Evolutionary conservation across 352 stramenopile species (phyloP), one percentile per base, ranked within the genome.

Genomic region (Globisporangium nagaii): DNA sequence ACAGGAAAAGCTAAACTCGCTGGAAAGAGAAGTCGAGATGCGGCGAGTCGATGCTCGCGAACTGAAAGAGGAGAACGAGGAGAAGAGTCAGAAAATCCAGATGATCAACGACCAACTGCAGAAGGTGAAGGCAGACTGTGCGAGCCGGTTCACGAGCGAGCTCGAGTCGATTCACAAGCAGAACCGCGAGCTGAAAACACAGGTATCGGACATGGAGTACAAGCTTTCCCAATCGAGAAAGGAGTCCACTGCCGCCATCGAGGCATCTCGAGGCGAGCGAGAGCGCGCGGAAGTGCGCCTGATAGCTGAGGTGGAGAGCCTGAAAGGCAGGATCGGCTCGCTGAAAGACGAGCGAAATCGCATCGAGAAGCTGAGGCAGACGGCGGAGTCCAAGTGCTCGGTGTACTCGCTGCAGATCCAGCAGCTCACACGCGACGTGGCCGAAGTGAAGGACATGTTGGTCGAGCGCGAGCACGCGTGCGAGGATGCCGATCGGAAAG

Each of bases 81-180:
- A 87, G 46, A 84, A 88, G 35, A 73, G 71, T 27, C 69, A 68
- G 10, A 83, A 85, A 41, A 73, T 81, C 9, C 70, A 86, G 36
- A 41, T 83, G 22, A 56, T 91, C 17, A 87, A 85, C 28, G 71
- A 89, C n/a, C 64, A 91, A 53, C 68, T 91, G 9, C 80, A 77
- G 44, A 88, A 88, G 54, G 79, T 88, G n/a, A 85, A 88, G 28
- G 65, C 72, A 6, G 76, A 86, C 41, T 85, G 70, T 53, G 75
- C 68, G 0, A 78, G 57, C 36, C 53, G 71, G 9, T 84, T 83
- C 22, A 71, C 68, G 7, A 71, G 51, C 30, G 76, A 87, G 30
- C 68, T 88, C 2, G 76, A 82, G 27, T 44, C 73, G 4, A 41
- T 87, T 6, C 72, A 82, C 42, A 59, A 73, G 31, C 72, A 89